These are phyloP conservation scores for Candida buenavistaensis DNA, from an alignment of 1,139 yeast species.

Conservation along the genomic window DNA sequence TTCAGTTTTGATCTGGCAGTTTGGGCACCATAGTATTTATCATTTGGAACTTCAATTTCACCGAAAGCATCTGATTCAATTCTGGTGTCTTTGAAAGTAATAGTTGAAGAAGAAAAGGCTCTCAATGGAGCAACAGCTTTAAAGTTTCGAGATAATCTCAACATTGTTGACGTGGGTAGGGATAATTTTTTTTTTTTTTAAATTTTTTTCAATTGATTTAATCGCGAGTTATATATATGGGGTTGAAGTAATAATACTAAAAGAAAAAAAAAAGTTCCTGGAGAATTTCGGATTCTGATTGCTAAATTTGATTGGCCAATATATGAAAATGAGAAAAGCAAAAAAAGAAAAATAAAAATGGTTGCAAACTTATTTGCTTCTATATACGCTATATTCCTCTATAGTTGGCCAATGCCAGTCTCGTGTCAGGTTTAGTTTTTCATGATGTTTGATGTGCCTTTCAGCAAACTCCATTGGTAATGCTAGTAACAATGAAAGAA, in stretches of 20 bases:
- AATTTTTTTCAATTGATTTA: too few species aligned
- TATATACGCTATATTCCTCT: constrained; percentile 15
- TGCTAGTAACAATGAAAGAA: constrained; percentile 37
- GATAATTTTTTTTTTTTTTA: background rate
- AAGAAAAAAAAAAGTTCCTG: too few species aligned
- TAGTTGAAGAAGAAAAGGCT: constrained; percentile 27
- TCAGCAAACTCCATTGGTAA: constrained; percentile 40
- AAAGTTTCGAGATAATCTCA: constrained; percentile 26
- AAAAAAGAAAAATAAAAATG: background rate
- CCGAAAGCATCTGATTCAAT: constrained; percentile 96
- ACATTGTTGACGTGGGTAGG: constrained; percentile 21
- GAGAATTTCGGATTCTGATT: too few species aligned
- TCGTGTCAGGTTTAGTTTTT: constrained; percentile 18
- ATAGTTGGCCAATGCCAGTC: constrained; percentile 31
- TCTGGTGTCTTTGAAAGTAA: constrained; percentile 45
- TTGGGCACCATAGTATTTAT: constrained; percentile 97
- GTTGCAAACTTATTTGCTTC: background rate
- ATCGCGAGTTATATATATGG: background rate
- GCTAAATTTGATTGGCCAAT: constrained; percentile 4
- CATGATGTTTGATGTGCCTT: constrained; percentile 42
- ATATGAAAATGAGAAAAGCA: too few species aligned
- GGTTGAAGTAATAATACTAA: too few species aligned
- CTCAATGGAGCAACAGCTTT: constrained; percentile 19
- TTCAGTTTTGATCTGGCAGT: constrained; percentile 92
- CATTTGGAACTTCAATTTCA: constrained; percentile 82